Conservation (phyloP, 805 yeast genomes). For the Danielia reshetovae region DNA sequence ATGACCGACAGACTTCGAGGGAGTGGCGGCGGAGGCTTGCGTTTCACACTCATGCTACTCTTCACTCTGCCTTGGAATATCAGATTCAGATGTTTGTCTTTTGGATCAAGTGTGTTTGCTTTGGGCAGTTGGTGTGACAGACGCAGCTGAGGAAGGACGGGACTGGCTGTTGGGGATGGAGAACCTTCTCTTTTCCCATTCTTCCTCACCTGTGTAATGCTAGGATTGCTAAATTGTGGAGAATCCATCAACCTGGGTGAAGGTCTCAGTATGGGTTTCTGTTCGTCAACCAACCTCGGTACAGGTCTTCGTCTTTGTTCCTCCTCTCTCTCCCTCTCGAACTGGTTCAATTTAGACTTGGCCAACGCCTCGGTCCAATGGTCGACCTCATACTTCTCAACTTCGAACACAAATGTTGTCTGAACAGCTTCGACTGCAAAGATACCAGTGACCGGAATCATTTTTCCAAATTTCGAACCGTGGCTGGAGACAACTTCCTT, state of each 20-base stretch:
- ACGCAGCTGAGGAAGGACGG: background rate
- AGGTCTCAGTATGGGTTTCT: background rate
- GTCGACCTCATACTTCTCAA: constrained; percentile 46
- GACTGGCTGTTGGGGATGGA: constrained; percentile 1
- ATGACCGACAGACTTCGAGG: constrained; percentile 5
- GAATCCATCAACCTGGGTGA: constrained; percentile 17
- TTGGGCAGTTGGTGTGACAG: background rate
- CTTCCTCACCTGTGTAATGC: constrained; percentile 2
- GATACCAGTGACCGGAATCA: constrained; percentile 37
- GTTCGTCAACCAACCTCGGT: background rate
- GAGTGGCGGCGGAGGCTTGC: constrained; percentile 33
- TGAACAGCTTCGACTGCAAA: constrained; percentile 58
- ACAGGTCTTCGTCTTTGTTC: constrained; percentile 3
- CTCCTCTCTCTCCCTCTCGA: constrained; percentile 13
- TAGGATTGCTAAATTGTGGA: constrained; percentile 16
- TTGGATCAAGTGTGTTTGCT: constrained; percentile 4
- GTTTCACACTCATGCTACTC: constrained; percentile 1
- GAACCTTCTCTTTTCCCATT: constrained; percentile 1
- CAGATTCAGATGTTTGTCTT: background rate
- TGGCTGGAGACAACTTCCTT: constrained; percentile 51
- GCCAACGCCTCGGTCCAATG: constrained; percentile 42
- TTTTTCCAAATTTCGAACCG: constrained; percentile 26
- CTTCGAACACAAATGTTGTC: constrained; percentile 55
- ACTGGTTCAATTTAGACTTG: constrained; percentile 19
- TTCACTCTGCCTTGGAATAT: background rate